These are phyloP conservation scores for Mycena rebaudengoi DNA, from an alignment of 768 basidiomycete genomes.

Conservation along the genomic window DNA sequence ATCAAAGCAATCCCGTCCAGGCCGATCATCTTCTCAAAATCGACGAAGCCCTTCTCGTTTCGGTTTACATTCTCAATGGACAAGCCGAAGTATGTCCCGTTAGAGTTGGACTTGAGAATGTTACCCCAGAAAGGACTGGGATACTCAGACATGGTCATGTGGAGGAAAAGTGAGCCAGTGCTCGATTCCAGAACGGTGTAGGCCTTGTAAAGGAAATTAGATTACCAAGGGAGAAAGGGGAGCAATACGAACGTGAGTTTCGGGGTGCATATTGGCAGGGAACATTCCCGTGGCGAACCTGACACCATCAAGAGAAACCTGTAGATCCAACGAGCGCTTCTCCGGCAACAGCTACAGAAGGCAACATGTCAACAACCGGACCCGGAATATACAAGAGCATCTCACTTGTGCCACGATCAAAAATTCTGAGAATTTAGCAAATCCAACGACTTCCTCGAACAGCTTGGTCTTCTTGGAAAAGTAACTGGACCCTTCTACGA, in stretches of 20 bases:
- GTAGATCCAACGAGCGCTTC: slow-evolving; percentile 75
- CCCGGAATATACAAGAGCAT: neutral
- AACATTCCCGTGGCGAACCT: slow-evolving; percentile 88
- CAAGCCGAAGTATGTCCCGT: slow-evolving; percentile 95
- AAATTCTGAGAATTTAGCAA: slow-evolving; percentile 97
- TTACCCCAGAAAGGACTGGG: slow-evolving; percentile 85
- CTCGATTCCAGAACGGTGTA: slow-evolving; percentile 96
- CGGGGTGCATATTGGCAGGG: slow-evolving; percentile 89
- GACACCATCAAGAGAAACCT: slow-evolving; percentile 92
- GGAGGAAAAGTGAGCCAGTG: slow-evolving; percentile 93
- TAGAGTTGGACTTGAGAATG: slow-evolving; percentile 96
- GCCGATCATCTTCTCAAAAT: slow-evolving; percentile 98
- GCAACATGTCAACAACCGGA: neutral
- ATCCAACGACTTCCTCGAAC: slow-evolving; percentile 91
- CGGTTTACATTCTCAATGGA: slow-evolving; percentile 91
- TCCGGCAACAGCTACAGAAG: slow-evolving; percentile 55
- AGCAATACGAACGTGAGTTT: slow-evolving; percentile 77
- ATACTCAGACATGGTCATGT: slow-evolving; percentile 89
- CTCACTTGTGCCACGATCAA: slow-evolving; percentile 93
- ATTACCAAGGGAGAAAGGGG: neutral
- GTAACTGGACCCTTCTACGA: slow-evolving; percentile 81
- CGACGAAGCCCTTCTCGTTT: slow-evolving; percentile 87
- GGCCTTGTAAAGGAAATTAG: slow-evolving; percentile 56
- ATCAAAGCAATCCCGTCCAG: slow-evolving; percentile 95
- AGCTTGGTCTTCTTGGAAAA: slow-evolving; percentile 76